phyloP scores from a whole-genome alignment of 257 asterid genomes.

The Voacanga thouarsii region DNA sequence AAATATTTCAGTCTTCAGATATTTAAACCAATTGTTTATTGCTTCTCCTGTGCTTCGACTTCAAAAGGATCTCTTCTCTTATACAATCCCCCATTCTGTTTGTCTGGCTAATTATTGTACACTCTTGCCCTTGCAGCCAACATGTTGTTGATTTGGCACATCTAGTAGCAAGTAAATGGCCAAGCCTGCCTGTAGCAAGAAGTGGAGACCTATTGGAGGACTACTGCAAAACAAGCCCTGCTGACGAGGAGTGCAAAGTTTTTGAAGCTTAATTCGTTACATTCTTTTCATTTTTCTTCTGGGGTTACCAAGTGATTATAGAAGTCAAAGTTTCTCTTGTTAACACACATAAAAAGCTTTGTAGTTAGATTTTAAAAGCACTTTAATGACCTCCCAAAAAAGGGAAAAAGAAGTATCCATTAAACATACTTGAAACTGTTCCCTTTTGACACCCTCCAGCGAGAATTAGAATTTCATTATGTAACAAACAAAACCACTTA shows the following conservation, averaged over 20 bases:
- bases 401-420: no score
- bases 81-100: not conserved
- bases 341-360: no score
- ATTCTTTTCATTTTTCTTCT: not conserved
- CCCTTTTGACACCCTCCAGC: no score
- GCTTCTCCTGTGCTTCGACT: not conserved
- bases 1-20: no score
- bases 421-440: no score
- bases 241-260: constrained; percentile 85
- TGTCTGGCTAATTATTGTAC: not conserved
- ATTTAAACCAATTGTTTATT: not conserved
- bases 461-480: no score
- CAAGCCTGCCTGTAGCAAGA: constrained; percentile 45
- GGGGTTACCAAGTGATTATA: constrained; percentile 6
- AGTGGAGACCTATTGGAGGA: constrained; percentile 88
- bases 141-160: constrained; percentile 93
- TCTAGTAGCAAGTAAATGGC: constrained; percentile 81
- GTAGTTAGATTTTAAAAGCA: no score
- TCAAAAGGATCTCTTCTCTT: not conserved
- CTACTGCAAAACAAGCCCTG: constrained; percentile 66
- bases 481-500: no score
- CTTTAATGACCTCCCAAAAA: no score
- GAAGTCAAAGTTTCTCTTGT: no score
- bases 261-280: constrained; percentile 42
- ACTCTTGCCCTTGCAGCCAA: constrained; percentile 53